These are phyloP conservation scores for Cerioporus squamosus DNA, from an alignment of 1,284 basidiomycete genomes.

Conservation along the genomic window DNA sequence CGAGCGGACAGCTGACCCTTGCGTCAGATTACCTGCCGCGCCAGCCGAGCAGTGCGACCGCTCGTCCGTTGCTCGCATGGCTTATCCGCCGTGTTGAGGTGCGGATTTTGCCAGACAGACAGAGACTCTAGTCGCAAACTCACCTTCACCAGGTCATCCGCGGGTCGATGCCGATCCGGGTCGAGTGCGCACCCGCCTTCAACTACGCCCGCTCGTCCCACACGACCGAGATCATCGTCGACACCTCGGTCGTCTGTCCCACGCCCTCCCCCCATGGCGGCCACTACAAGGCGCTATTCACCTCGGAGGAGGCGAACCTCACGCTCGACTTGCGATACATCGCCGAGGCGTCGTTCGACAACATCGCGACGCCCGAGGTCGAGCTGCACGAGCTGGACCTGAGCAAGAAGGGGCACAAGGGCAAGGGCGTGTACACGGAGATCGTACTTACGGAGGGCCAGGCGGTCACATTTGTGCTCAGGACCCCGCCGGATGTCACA, in stretches of 20 bases:
- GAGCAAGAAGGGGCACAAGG: slow-evolving; percentile 66
- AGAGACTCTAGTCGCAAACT: neutral
- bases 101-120: neutral
- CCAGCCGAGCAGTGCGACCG: slow-evolving; percentile 48
- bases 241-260: slow-evolving; percentile 24
- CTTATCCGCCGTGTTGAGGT: slow-evolving; percentile 86
- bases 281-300: slow-evolving; percentile 74
- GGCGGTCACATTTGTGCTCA: slow-evolving; percentile 81
- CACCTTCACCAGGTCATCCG: slow-evolving; percentile 62
- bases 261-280: slow-evolving; percentile 12
- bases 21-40: slow-evolving; percentile 77
- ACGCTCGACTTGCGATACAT: slow-evolving; percentile 80
- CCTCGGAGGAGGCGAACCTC: slow-evolving; percentile 52
- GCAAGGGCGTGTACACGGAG: slow-evolving; percentile 53
- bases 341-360: slow-evolving; percentile 55
- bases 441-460: slow-evolving; percentile 82
- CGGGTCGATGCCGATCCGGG: slow-evolving; percentile 72
- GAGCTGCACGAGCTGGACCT: slow-evolving; percentile 66
- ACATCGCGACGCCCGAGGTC: slow-evolving; percentile 54
- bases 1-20: neutral
- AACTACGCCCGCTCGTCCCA: slow-evolving; percentile 86
- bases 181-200: slow-evolving; percentile 93
- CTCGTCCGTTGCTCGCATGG: slow-evolving; percentile 81
- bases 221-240: slow-evolving; percentile 55
- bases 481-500: slow-evolving; percentile 54